Percentiles rank a stretch among this genome's conserved stretches.
phyloP scores from a whole-genome alignment of 345 rosid species.

The Brassica rapa region DNA sequence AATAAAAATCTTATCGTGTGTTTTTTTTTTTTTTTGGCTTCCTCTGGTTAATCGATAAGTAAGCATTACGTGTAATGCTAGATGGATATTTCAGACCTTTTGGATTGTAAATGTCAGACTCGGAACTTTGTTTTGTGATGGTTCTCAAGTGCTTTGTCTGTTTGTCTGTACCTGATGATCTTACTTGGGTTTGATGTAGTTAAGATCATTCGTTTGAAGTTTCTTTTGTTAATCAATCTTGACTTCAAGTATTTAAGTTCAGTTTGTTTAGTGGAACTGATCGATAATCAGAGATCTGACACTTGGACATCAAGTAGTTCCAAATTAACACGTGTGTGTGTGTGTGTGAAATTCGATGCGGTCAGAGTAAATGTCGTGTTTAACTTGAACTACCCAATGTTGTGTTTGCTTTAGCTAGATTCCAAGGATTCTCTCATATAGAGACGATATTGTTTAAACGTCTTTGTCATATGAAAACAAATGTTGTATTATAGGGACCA shows the following conservation, averaged over 20 bases:
- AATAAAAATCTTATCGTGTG: neutral
- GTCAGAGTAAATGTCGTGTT: slow-evolving; percentile 5
- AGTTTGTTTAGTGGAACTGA: neutral
- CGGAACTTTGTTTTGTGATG: neutral
- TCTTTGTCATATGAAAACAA: neutral
- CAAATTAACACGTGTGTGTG: neutral
- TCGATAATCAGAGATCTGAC: neutral
- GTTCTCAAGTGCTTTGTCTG: neutral
- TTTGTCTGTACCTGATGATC: neutral
- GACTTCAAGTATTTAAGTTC: neutral
- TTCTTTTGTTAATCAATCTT: neutral
- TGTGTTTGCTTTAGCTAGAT: neutral
- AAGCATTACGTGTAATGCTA: neutral
- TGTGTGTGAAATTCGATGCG: neutral
- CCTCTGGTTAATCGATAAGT: slow-evolving; percentile 1
- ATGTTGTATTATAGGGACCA: neutral
- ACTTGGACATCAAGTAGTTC: neutral
- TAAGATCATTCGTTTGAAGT: neutral
- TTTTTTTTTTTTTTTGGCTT: neutral
- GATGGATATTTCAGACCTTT: neutral
- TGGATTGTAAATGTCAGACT: neutral
- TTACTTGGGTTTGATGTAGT: neutral
- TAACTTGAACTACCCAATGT: neutral
- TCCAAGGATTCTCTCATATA: neutral
- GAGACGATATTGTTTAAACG: neutral